phyloP scores from a whole-genome alignment of 2,329 filamentous ascomycete species.

The Aspergillus persii region DNA sequence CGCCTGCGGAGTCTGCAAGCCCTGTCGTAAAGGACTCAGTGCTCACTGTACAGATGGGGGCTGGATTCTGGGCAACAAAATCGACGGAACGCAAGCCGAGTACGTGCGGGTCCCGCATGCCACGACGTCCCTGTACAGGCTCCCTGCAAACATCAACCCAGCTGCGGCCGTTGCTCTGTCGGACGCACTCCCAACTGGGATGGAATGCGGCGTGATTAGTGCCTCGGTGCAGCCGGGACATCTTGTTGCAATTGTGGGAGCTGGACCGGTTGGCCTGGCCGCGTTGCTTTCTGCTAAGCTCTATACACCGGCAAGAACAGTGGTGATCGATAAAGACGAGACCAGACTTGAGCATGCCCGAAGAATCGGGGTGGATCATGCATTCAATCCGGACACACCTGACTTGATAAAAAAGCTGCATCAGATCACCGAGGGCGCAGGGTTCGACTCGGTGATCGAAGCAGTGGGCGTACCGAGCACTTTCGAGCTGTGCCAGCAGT shows the following conservation, averaged over 20 bases:
- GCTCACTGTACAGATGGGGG: constrained; percentile 55
- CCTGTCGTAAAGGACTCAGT: constrained; percentile 52
- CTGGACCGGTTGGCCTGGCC: constrained; percentile 57
- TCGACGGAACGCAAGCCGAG: constrained; percentile 58
- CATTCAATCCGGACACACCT: constrained; percentile 39
- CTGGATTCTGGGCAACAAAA: constrained; percentile 55
- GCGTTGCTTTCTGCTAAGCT: constrained; percentile 55
- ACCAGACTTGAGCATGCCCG: constrained; percentile 49
- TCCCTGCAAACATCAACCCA: constrained; percentile 45
- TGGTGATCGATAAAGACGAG: constrained; percentile 53
- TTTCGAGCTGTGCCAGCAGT: constrained; percentile 53
- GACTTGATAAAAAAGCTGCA: constrained; percentile 42
- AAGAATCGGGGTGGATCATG: constrained; percentile 49
- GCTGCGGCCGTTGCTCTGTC: constrained; percentile 50
- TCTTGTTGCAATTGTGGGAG: constrained; percentile 55
- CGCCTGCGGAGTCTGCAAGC: constrained; percentile 51
- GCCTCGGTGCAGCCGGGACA: constrained; percentile 52
- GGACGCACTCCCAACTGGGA: constrained; percentile 57
- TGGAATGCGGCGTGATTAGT: constrained; percentile 55
- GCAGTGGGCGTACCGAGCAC: constrained; percentile 56
- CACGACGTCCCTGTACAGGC: constrained; percentile 47
- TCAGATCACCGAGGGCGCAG: constrained; percentile 49
- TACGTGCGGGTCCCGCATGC: constrained; percentile 55
- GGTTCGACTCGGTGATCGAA: constrained; percentile 59
- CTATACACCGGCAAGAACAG: constrained; percentile 52